phyloP scores from a whole-genome alignment of 1,284 basidiomycete genomes.

The Cutaneotrichosporon dermatis region DNA sequence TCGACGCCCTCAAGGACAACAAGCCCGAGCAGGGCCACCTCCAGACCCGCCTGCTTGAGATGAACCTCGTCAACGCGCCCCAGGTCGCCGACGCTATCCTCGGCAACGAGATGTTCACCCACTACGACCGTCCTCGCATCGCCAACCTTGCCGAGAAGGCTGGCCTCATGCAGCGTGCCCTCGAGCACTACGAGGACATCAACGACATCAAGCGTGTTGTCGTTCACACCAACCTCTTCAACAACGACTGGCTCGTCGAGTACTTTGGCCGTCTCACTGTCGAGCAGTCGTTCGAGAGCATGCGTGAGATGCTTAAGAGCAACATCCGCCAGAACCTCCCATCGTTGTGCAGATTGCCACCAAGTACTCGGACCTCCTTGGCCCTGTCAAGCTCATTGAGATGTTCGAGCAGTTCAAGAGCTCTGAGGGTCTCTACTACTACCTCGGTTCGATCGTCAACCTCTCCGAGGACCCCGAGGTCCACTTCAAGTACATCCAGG shows the following conservation, averaged over 20 bases:
- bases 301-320: conserved; percentile 94
- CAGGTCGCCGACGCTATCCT: conserved; percentile 99
- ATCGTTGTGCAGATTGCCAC: conserved; percentile 97
- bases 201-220: conserved; percentile 97
- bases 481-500: conserved; percentile 99
- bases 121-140: conserved; percentile 94
- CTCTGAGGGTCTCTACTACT: conserved; percentile 97
- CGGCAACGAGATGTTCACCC: conserved; percentile 97
- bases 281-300: conserved; percentile 94
- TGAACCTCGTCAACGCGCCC: conserved; percentile 96
- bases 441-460: conserved; percentile 95
- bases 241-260: conserved; percentile 88
- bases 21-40: conserved; percentile 94
- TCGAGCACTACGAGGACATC: conserved; percentile 97
- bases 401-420: conserved; percentile 99
- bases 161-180: conserved; percentile 87
- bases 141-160: conserved; percentile 99
- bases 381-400: conserved; percentile 95
- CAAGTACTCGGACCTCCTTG: conserved; percentile 97
- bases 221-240: conserved; percentile 84
- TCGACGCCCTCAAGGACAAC: conserved; percentile 99
- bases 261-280: conserved; percentile 98
- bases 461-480: conserved; percentile 94
- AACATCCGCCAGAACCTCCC: conserved; percentile 97
- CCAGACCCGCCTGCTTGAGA: conserved; percentile 94